These are phyloP conservation scores for Tillandsia leiboldiana DNA, from an alignment of 176 grass and related monocot genomes.

Conservation along the genomic window DNA sequence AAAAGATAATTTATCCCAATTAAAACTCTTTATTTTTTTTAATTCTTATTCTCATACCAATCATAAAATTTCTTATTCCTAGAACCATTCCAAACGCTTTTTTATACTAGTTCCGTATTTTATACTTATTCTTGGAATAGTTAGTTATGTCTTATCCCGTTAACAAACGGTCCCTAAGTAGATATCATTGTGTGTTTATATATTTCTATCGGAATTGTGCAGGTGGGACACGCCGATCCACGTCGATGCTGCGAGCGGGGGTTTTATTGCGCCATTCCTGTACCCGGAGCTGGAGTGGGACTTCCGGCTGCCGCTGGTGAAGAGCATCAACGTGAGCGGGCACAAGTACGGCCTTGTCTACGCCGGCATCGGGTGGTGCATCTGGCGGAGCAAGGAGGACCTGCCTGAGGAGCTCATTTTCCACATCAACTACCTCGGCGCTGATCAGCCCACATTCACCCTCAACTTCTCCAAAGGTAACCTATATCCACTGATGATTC, in stretches of 20 bases:
- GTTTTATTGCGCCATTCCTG: constrained; percentile 98
- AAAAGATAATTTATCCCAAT: too few relatives aligned
- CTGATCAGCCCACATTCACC: constrained; percentile 95
- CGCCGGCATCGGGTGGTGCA: constrained; percentile 83
- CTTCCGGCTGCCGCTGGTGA: constrained; percentile 72
- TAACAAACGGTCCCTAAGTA: too few relatives aligned
- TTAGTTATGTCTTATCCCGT: too few relatives aligned
- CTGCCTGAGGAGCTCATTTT: constrained; percentile 94
- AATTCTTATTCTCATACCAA: too few relatives aligned
- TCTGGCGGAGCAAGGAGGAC: constrained; percentile 90
- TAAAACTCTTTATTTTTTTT: too few relatives aligned
- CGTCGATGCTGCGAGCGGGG: constrained; percentile 91
- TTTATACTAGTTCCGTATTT: too few relatives aligned
- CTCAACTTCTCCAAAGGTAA: constrained; percentile 97
- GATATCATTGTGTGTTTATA: too few relatives aligned
- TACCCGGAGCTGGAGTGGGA: constrained; percentile 97
- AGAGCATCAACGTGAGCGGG: constrained; percentile 99
- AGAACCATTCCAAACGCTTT: too few relatives aligned
- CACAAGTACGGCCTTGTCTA: constrained; percentile 99
- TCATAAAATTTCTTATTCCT: too few relatives aligned
- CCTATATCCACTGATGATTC: neutral
- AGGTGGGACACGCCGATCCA: constrained; percentile 81
- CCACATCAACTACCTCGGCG: constrained; percentile 97
- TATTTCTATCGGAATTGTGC: neutral
- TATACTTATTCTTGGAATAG: too few relatives aligned